phyloP scores from a whole-genome alignment of 768 basidiomycete genomes.

The Lentinus tigrinus region DNA sequence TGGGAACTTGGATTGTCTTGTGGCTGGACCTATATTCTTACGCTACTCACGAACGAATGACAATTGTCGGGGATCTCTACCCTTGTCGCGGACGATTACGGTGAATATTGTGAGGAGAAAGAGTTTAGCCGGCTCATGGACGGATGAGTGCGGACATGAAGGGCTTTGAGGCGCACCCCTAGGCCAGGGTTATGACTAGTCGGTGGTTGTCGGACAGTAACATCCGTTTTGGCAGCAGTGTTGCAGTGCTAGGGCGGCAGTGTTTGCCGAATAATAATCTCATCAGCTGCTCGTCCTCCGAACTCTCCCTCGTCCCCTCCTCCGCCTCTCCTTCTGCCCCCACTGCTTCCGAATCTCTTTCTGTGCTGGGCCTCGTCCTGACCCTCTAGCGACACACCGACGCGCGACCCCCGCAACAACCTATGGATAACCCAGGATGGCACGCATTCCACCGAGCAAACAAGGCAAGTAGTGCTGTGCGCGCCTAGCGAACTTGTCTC shows the following conservation, averaged over 20 bases:
- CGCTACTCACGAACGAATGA: no score
- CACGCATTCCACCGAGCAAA: constrained; percentile 62
- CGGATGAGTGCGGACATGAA: no score
- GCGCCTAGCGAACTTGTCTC: neutral
- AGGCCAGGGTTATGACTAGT: no score
- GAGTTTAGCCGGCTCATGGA: no score
- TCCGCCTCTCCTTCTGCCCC: neutral
- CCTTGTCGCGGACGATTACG: no score
- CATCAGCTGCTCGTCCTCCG: neutral
- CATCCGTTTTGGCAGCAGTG: neutral
- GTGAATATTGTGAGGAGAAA: no score
- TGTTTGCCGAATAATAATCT: neutral
- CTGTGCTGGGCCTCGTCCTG: neutral
- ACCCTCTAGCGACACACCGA: neutral
- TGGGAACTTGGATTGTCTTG: no score
- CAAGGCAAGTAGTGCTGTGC: constrained; percentile 37
- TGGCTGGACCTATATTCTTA: no score
- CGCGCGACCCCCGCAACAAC: neutral
- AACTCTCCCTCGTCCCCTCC: neutral
- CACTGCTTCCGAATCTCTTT: neutral
- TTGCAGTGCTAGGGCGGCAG: neutral
- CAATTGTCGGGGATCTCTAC: no score
- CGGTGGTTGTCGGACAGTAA: no score
- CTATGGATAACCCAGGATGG: constrained; percentile 81
- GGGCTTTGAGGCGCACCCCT: no score